Conservation (phyloP, 352 stramenopile species). For the Phytophthora rubi region DNA sequence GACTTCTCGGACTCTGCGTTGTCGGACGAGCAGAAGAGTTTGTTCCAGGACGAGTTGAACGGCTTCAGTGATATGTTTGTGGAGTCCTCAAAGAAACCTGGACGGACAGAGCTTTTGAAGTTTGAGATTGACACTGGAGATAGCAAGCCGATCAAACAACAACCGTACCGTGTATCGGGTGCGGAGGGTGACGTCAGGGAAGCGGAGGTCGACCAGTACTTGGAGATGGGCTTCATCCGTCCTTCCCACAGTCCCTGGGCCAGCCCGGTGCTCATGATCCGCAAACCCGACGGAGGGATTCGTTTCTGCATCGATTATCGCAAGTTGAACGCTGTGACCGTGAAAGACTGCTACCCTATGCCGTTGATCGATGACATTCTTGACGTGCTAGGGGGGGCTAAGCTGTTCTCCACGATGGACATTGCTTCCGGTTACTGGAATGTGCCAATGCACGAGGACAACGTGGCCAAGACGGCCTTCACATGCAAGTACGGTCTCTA, state of each 20-base stretch:
- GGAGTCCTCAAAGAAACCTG: conserved; percentile 7
- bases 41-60: neutral
- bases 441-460: too few relatives aligned
- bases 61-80: conserved; percentile 1
- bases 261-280: conserved; percentile 5
- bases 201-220: conserved; percentile 7
- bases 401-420: conserved; percentile 10
- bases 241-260: conserved; percentile 3
- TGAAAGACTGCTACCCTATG: conserved; percentile 14
- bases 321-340: conserved; percentile 8
- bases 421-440: too few relatives aligned
- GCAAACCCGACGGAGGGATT: neutral
- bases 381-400: conserved; percentile 1
- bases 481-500: too few relatives aligned
- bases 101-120: conserved; percentile 2
- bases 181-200: conserved; percentile 15
- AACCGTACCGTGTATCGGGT: conserved; percentile 11
- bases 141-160: conserved; percentile 6
- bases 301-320: conserved; percentile 22
- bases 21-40: neutral
- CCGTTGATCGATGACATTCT: conserved; percentile 22
- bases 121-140: conserved; percentile 18
- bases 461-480: too few relatives aligned
- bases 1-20: neutral
- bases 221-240: neutral